These are phyloP conservation scores for Malbranchea cinnamomea DNA, from an alignment of 2,329 filamentous ascomycete genomes.

Conservation along the genomic window DNA sequence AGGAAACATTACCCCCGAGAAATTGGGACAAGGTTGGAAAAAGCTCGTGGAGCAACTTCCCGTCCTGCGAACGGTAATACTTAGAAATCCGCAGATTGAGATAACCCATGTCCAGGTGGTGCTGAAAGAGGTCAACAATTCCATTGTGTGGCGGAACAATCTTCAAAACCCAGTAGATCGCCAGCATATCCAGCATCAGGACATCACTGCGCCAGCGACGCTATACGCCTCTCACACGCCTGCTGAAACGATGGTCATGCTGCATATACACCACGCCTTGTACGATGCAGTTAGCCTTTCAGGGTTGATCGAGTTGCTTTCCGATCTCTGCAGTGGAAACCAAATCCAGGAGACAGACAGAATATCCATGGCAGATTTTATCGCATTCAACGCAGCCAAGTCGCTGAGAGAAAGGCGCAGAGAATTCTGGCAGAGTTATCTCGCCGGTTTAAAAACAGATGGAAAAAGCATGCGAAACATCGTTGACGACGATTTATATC, in stretches of 20 bases:
- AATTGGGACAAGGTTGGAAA: constrained; percentile 47
- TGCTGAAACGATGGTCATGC: constrained; percentile 24
- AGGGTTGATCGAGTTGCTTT: constrained; percentile 41
- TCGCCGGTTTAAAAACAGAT: constrained; percentile 12
- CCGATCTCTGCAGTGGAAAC: constrained; percentile 25
- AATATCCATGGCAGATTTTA: constrained; percentile 26
- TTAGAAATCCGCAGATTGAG: constrained; percentile 32
- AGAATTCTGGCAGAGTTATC: constrained; percentile 31
- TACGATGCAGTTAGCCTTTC: constrained; percentile 77
- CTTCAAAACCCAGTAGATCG: constrained; percentile 12
- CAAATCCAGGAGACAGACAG: constrained; percentile 9
- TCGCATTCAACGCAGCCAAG: constrained; percentile 20
- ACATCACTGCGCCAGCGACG: constrained; percentile 15
- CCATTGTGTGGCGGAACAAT: constrained; percentile 17
- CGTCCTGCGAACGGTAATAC: constrained; percentile 55
- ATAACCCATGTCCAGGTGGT: constrained; percentile 51
- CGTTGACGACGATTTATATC: no score
- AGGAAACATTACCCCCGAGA: constrained; percentile 21
- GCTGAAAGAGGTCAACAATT: constrained; percentile 25
- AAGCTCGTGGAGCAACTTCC: constrained; percentile 39
- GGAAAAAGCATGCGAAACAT: no score
- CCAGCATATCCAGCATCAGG: constrained; percentile 7
- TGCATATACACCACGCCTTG: constrained; percentile 68
- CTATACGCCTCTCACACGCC: constrained; percentile 21
- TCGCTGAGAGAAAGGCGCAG: constrained; percentile 18